Conservation (phyloP, 1,139 yeast genomes). For the Kurtzmaniella natalensis region DNA sequence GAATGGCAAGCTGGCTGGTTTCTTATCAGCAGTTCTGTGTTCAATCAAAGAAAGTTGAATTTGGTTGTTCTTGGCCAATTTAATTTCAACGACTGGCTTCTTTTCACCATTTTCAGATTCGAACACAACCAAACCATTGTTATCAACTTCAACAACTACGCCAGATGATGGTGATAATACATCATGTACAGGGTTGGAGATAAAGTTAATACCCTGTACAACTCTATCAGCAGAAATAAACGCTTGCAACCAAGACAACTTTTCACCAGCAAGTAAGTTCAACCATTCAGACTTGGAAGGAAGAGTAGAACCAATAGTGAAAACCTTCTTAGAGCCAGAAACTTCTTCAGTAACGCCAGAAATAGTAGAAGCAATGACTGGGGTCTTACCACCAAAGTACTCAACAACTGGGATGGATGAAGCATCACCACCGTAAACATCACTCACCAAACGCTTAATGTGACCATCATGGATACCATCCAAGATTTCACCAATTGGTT, state of each 20-base stretch:
- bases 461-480: constrained; percentile 91
- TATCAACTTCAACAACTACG: constrained; percentile 59
- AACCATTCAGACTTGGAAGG: constrained; percentile 66
- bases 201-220: constrained; percentile 81
- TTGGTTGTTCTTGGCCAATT: constrained; percentile 38
- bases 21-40: constrained; percentile 77
- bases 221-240: constrained; percentile 73
- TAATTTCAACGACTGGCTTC: constrained; percentile 65
- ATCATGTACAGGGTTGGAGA: constrained; percentile 71
- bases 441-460: constrained; percentile 62
- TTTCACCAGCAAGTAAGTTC: constrained; percentile 71
- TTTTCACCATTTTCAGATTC: constrained; percentile 73
- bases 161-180: constrained; percentile 73
- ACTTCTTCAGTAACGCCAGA: constrained; percentile 36
- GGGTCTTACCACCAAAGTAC: constrained; percentile 72
- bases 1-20: constrained; percentile 72
- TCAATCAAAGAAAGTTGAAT: constrained; percentile 79
- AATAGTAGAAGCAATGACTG: constrained; percentile 23
- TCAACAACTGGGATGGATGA: constrained; percentile 81
- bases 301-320: constrained; percentile 40
- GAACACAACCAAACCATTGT: constrained; percentile 56
- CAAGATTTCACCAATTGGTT: constrained; percentile 87
- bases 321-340: constrained; percentile 26
- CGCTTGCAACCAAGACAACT: constrained; percentile 88
- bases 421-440: constrained; percentile 65